phyloP scores from a whole-genome alignment of 768 basidiomycete genomes.

The Phlebiopsis gigantea region DNA sequence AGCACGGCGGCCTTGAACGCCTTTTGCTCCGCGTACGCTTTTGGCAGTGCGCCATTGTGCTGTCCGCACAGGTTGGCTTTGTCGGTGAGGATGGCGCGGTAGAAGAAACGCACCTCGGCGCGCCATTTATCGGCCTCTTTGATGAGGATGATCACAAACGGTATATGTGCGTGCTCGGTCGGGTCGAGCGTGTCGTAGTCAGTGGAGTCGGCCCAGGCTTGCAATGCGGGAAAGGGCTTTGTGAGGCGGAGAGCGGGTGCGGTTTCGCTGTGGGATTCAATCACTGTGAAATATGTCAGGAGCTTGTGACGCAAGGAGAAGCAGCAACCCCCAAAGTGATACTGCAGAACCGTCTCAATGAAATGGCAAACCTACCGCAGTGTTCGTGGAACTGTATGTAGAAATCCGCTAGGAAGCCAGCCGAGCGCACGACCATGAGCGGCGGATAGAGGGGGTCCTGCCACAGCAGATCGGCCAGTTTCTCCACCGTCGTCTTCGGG shows the following conservation, averaged over 20 bases:
- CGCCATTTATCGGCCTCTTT: constrained; percentile 83
- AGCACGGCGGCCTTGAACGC: constrained; percentile 68
- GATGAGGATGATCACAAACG: constrained; percentile 86
- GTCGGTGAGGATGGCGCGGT: neutral
- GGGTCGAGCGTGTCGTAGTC: constrained; percentile 79
- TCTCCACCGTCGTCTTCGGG: constrained; percentile 44
- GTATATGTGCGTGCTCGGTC: constrained; percentile 86
- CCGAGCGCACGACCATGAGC: constrained; percentile 74
- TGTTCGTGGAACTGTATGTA: constrained; percentile 89
- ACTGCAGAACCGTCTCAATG: neutral
- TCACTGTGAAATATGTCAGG: constrained; percentile 44
- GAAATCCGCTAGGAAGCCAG: constrained; percentile 88
- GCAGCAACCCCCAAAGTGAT: neutral
- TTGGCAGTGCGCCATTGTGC: constrained; percentile 62
- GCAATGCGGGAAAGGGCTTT: constrained; percentile 79
- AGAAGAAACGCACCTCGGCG: constrained; percentile 40
- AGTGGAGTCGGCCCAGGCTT: constrained; percentile 63
- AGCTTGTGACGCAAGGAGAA: no score
- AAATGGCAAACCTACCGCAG: constrained; percentile 47
- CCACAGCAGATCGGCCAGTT: constrained; percentile 68
- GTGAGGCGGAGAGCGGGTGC: constrained; percentile 78
- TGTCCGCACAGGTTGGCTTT: constrained; percentile 23
- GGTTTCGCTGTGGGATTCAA: constrained; percentile 78
- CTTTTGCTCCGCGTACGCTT: constrained; percentile 57
- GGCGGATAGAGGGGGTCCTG: constrained; percentile 50